Evolutionary conservation across 352 stramenopile genomes (phyloP), one percentile per base, ranked within the genome.

Genomic region (Phytopythium sindhum): DNA sequence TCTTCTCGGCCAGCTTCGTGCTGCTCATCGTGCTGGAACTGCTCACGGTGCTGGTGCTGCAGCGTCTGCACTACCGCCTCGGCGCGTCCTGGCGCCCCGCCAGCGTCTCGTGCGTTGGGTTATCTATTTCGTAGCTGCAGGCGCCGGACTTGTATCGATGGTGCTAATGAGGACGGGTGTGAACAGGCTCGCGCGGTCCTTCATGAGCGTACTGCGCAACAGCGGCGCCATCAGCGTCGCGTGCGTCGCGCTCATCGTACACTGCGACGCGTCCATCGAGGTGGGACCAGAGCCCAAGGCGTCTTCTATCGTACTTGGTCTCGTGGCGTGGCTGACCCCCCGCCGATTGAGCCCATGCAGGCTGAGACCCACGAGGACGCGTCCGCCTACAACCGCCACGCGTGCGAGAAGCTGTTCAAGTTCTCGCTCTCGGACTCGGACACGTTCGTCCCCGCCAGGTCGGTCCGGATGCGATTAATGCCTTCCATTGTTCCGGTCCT

Each of bases 1-100:
- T 96, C 63, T 96, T 96, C 66, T 92, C 79, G 12, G 78, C 84
- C 26, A 93, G 78, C 61, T 89, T 96, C 47, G 70, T 86, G 55
- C 89, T 92, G 42, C 68, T 96, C 15, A 77, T 90, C 24, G 53
- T 83, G 2, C 72, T 96, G 11, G 84, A 96, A 55, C 66, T 90
- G 61, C 59, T 91, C 26, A 87, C 89, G 77, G 73, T 75, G 58
- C 70, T 89, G 8, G 78, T 86, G 31, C 65, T 93, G 11, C 81
- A 77, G 33, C 74, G 82, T 11, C 66, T 88, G 23, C 85, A 73
- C 33, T 77, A 71, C 56, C 74, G 71, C 45, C 61, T 89, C 12
- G 77, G 80, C 14, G 77, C 86, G n/a, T 72, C 77, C 0, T 92
- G 84, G 78, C 75, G 65, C n/a, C 75, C 85, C 14, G 78, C 81